Percentiles rank a stretch among this genome's conserved stretches.
phyloP scores from a whole-genome alignment of 176 grass and related monocot genomes.

The Otatea glauca region DNA sequence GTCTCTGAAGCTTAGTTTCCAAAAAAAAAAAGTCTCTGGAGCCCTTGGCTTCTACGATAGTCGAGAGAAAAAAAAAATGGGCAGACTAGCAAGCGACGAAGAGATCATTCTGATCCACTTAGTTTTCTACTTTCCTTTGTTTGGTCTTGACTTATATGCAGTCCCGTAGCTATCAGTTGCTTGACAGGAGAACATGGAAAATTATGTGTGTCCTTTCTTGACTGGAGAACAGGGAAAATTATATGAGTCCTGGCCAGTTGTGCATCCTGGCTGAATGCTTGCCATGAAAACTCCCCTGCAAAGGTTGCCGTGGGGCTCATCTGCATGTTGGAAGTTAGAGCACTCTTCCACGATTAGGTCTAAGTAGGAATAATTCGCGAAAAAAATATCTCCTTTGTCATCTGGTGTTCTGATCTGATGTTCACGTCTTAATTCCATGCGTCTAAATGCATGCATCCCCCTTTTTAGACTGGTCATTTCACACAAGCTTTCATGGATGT shows the following conservation, averaged over 20 bases:
- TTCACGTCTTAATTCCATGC: not conserved
- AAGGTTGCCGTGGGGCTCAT: too few species aligned
- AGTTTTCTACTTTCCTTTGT: slow-evolving; percentile 8
- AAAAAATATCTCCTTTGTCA: not conserved
- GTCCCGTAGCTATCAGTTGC: slow-evolving; percentile 29
- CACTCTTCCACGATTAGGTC: slow-evolving; percentile 28
- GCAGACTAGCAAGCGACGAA: not conserved
- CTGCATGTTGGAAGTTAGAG: slow-evolving; percentile 1
- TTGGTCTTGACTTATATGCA: slow-evolving; percentile 35
- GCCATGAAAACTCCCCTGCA: too few species aligned
- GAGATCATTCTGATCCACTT: not conserved
- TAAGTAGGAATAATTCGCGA: not conserved
- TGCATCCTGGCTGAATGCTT: too few species aligned
- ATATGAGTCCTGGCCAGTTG: not conserved
- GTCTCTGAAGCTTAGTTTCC: not conserved
- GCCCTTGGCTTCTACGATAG: not conserved
- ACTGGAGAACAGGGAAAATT: not conserved
- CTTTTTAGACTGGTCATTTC: not conserved
- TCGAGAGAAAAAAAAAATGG: too few species aligned
- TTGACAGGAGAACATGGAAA: not conserved
- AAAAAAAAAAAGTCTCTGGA: too few species aligned
- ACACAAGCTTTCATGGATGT: not conserved
- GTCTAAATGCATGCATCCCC: not conserved
- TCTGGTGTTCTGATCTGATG: not conserved
- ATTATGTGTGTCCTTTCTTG: not conserved